phyloP scores from a whole-genome alignment of 805 yeast genomes.

The Ogataea sp. region DNA sequence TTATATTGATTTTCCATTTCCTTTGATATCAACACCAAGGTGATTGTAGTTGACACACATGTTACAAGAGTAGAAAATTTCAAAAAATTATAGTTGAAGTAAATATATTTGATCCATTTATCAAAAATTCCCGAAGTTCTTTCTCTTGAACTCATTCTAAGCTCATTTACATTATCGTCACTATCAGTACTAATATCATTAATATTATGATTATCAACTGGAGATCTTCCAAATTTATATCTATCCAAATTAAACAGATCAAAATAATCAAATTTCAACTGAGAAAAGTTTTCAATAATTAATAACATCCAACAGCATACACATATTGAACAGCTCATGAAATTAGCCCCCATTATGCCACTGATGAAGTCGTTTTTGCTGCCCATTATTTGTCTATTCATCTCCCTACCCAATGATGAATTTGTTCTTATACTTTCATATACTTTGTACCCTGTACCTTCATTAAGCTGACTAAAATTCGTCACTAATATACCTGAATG shows the following conservation, averaged over 20 bases:
- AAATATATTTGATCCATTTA: neutral
- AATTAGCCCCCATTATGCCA: slow-evolving; percentile 36
- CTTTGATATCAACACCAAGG: neutral
- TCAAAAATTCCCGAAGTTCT: neutral
- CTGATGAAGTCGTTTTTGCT: slow-evolving; percentile 27
- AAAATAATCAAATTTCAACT: neutral
- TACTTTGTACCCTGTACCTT: neutral
- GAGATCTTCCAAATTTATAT: neutral
- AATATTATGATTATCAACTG: neutral
- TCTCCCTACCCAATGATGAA: neutral
- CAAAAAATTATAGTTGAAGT: neutral
- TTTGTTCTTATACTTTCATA: neutral
- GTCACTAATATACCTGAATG: slow-evolving; percentile 39
- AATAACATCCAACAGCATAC: slow-evolving; percentile 68
- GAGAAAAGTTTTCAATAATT: slow-evolving; percentile 42
- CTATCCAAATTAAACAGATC: neutral
- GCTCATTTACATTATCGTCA: neutral
- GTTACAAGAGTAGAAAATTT: neutral
- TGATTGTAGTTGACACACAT: neutral
- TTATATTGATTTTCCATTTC: slow-evolving; percentile 40
- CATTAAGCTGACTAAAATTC: slow-evolving; percentile 26
- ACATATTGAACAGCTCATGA: slow-evolving; percentile 46
- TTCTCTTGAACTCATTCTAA: too few species aligned
- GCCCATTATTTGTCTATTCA: neutral
- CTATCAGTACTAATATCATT: neutral